phyloP scores from a whole-genome alignment of 331 rosid genomes.

The Malus hybrid region DNA sequence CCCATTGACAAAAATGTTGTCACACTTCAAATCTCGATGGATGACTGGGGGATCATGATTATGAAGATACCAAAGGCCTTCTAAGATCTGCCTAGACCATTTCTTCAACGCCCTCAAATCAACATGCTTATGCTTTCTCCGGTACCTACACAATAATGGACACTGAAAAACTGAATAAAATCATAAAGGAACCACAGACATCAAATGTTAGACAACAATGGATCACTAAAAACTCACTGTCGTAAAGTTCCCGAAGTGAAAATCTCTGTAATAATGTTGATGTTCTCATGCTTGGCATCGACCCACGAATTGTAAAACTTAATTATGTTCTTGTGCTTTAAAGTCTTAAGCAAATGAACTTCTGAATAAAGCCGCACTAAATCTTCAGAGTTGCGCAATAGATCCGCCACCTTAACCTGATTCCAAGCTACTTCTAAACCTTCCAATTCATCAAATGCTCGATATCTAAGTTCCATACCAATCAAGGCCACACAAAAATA shows the following conservation, averaged over 20 bases:
- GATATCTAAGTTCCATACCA: constrained; percentile 49
- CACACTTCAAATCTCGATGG: constrained; percentile 92
- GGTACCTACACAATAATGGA: constrained; percentile 37
- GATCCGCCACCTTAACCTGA: constrained; percentile 81
- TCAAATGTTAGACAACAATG: background rate
- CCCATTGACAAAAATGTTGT: constrained; percentile 92
- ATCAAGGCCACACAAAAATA: constrained; percentile 38
- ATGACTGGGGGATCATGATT: constrained; percentile 89
- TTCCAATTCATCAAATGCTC: constrained; percentile 93
- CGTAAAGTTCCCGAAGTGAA: constrained; percentile 90
- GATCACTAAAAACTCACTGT: constrained; percentile 54
- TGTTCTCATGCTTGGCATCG: constrained; percentile 58
- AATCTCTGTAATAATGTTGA: constrained; percentile 91
- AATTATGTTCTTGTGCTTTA: constrained; percentile 90
- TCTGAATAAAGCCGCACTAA: constrained; percentile 84
- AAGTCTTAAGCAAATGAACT: constrained; percentile 87
- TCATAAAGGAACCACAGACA: background rate
- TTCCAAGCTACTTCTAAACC: constrained; percentile 99
- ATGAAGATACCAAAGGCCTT: constrained; percentile 93
- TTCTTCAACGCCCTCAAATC: constrained; percentile 92
- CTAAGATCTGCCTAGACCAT: constrained; percentile 96
- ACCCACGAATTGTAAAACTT: constrained; percentile 89
- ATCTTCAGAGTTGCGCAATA: constrained; percentile 62
- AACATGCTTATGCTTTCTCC: constrained; percentile 86
- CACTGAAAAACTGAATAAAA: constrained; percentile 2